Conservation (phyloP, 805 yeast species). For the Zygosaccharomyces bailii region DNA sequence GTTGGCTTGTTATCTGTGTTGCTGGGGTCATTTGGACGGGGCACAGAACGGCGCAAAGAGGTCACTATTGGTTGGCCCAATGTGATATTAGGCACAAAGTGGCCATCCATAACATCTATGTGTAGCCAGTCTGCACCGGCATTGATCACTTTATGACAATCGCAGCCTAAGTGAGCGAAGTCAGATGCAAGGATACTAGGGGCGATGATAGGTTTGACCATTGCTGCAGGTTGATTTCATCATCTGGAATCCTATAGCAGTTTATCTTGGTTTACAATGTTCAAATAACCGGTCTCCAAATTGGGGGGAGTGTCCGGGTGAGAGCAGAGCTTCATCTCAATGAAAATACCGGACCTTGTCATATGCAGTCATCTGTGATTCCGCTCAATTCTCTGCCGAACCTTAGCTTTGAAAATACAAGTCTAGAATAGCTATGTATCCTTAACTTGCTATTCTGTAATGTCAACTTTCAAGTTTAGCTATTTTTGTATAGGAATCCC, state of each 20-base stretch:
- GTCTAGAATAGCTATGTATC: no score
- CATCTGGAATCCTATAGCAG: background rate
- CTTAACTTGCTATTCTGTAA: no score
- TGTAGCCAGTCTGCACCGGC: conserved; percentile 96
- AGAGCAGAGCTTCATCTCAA: background rate
- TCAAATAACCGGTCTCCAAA: background rate
- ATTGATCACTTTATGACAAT: conserved; percentile 75
- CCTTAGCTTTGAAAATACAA: no score
- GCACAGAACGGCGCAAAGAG: conserved; percentile 71
- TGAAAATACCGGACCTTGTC: no score
- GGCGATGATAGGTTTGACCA: conserved; percentile 84
- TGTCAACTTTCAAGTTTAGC: no score
- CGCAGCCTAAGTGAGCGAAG: conserved; percentile 83
- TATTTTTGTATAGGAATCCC: no score
- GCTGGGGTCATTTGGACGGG: conserved; percentile 50
- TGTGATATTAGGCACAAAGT: conserved; percentile 94
- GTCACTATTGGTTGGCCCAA: conserved; percentile 88
- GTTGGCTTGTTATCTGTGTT: conserved; percentile 37
- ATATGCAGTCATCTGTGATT: no score
- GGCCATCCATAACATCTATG: conserved; percentile 98
- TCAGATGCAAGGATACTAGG: conserved; percentile 94
- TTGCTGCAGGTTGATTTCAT: conserved; percentile 25
- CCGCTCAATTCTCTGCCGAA: no score
- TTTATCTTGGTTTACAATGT: background rate
- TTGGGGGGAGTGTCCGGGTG: conserved; percentile 4